Base-by-base conservation (phyloP, 2,329 filamentous ascomycete species). In the Phialocephala subalpina region DNA sequence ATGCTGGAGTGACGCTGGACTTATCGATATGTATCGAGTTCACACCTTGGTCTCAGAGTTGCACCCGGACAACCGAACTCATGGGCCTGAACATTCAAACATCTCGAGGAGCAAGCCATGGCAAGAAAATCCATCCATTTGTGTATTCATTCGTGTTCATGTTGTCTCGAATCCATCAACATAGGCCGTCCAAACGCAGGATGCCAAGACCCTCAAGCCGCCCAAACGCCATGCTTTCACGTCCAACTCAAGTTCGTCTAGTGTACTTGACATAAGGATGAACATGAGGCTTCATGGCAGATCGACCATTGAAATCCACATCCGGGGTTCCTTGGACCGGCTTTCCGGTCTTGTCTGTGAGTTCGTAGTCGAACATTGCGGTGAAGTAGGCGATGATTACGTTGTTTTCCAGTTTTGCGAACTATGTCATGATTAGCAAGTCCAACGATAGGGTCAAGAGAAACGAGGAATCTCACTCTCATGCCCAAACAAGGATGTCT, bases 361-460 rank as follows among this genome's bases (percentile, higher is more conserved):
- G 75, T 11, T 77, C 70, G 63, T 81, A 82, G 63, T 85, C 81
- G 62, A 86, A 86, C 49, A 78, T 78, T 2, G 83, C 80, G 18
- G 84, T 62, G 63, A 86, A 85, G 56, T 82, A 80, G 1, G 82
- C 83, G 0, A 79, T 80, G 35, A 85, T 82, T 65, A 86, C 74
- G 59, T 79, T 82, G 63, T 82, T 80, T 72, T 87, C 84, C 1
- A 87, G 74, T 68, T 86, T 86, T 1, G 85, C 84, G 72, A 87
- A 85, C 62, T 77, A 60, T 16, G 56, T 5, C n/a, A 8, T 40
- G 3, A 25, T 63, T 35, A 63, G 47, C 14, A 45, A 22, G 14
- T 38, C 7, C 18, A n/a, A 33, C 36, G 18, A 25, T 29, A 9
- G 52, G 9, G 8, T 57, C 20, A 47, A 57, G 53, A 12, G 18